Percentiles rank a stretch among this genome's conserved stretches.
Evolutionary conservation across 805 yeast genomes (phyloP).

Genomic region (Suhomyces sp.): DNA sequence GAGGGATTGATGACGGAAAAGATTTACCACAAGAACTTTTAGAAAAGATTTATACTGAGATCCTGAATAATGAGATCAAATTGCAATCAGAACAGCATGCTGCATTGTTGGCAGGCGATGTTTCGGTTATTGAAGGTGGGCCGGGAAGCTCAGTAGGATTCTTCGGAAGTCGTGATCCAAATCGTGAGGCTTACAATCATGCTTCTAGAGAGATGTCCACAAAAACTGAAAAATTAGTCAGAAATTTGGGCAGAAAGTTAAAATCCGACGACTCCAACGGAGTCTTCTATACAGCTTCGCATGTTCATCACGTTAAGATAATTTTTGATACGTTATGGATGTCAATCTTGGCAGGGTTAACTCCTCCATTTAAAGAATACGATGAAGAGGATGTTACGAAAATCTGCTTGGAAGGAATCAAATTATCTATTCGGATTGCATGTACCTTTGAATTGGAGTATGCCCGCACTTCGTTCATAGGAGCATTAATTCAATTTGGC

Average conservation of each 20-base stretch:
- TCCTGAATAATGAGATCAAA: slow-evolving; percentile 81
- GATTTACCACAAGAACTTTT: slow-evolving; percentile 77
- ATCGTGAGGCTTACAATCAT: slow-evolving; percentile 82
- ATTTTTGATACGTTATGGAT: slow-evolving; percentile 96
- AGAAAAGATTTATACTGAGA: slow-evolving; percentile 71
- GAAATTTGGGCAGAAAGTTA: slow-evolving; percentile 53
- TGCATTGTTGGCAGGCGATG: slow-evolving; percentile 72
- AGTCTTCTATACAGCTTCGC: slow-evolving; percentile 78
- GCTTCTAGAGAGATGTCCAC: slow-evolving; percentile 90
- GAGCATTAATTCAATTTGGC: slow-evolving; percentile 85
- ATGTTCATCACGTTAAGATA: slow-evolving; percentile 86
- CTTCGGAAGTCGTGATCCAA: slow-evolving; percentile 66
- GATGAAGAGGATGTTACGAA: slow-evolving; percentile 71
- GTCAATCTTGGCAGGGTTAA: slow-evolving; percentile 91
- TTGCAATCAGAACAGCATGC: slow-evolving; percentile 92
- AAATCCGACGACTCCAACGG: slow-evolving; percentile 38
- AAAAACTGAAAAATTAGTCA: slow-evolving; percentile 83
- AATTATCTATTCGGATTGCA: slow-evolving; percentile 77
- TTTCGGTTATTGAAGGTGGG: slow-evolving; percentile 25
- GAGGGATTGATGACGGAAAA: slow-evolving; percentile 89
- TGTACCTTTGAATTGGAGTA: slow-evolving; percentile 79
- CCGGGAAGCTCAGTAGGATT: slow-evolving; percentile 46
- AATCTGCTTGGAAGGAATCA: slow-evolving; percentile 80
- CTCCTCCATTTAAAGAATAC: slow-evolving; percentile 89
- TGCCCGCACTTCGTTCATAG: slow-evolving; percentile 85